Evolutionary conservation across 495 filamentous ascomycete genomes (phyloP).

Genomic region (Thermochaetoides thermophila): DNA sequence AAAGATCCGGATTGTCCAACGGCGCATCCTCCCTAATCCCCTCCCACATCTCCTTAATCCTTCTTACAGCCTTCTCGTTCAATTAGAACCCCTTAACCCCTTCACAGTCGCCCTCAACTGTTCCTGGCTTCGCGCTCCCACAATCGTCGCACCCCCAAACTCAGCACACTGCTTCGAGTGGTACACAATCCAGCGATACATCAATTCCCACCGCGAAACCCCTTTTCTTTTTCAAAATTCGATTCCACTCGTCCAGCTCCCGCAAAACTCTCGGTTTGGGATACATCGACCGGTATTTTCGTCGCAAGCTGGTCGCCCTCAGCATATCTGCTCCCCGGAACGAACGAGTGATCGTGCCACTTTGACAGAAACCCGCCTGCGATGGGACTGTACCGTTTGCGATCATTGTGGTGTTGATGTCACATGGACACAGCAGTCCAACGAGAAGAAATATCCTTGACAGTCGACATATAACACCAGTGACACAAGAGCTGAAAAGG

Average conservation of each 20-base stretch:
- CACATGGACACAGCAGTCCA: too few species aligned
- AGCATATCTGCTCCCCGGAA: conserved; percentile 26
- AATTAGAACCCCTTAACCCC: conserved; percentile 35
- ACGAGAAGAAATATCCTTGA: too few species aligned
- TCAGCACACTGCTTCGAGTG: conserved; percentile 31
- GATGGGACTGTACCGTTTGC: conserved; percentile 34
- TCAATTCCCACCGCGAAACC: conserved; percentile 32
- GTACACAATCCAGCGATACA: conserved; percentile 41
- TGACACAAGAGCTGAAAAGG: too few species aligned
- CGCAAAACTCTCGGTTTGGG: conserved; percentile 23
- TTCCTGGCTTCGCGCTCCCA: conserved; percentile 28
- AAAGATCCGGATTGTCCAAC: conserved; percentile 30
- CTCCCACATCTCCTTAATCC: conserved; percentile 40
- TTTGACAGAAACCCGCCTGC: conserved; percentile 34
- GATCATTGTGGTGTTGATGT: too few species aligned
- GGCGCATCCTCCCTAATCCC: conserved; percentile 30
- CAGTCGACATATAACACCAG: too few species aligned
- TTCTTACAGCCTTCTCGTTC: conserved; percentile 20
- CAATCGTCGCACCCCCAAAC: conserved; percentile 36
- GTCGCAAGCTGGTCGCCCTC: conserved; percentile 8
- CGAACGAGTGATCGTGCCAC: conserved; percentile 2
- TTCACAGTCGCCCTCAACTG: conserved; percentile 35
- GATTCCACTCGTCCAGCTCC: conserved; percentile 33
- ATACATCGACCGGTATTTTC: conserved; percentile 30
- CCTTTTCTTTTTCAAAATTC: conserved; percentile 30